These are phyloP conservation scores for Acanthamoeba sp. DNA, from an alignment of 208 protist species.

Conservation along the genomic window DNA sequence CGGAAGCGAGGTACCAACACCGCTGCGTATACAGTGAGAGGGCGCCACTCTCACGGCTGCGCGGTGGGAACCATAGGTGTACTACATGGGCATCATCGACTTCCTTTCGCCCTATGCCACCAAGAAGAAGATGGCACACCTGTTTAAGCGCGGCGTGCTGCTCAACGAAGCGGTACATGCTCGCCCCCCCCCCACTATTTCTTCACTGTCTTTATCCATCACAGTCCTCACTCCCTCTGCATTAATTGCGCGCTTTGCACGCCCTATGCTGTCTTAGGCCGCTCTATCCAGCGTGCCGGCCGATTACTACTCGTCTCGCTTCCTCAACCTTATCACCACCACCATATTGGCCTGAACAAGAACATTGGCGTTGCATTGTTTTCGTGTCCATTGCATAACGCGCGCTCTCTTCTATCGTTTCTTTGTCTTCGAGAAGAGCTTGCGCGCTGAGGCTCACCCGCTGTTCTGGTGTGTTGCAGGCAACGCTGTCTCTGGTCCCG, in stretches of 20 bases:
- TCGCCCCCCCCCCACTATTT: background rate
- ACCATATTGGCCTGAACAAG: background rate
- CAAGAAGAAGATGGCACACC: conserved; percentile 44
- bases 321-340: background rate
- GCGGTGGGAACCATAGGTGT: background rate
- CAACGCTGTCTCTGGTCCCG: background rate
- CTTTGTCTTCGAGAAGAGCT: too few species aligned
- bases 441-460: too few species aligned
- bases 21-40: too few species aligned
- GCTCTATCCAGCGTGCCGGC: background rate
- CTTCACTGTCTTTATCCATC: too few species aligned
- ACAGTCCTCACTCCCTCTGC: background rate
- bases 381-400: too few species aligned
- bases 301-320: background rate
- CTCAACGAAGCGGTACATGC: conserved; percentile 19
- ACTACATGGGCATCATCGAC: conserved; percentile 40
- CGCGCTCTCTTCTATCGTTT: too few species aligned
- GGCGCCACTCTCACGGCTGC: too few species aligned
- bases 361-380: background rate
- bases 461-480: background rate
- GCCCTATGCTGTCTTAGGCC: background rate
- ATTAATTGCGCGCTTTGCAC: background rate
- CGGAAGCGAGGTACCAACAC: background rate
- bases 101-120: conserved; percentile 33
- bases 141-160: background rate